phyloP scores from a whole-genome alignment of 2,329 filamentous ascomycete genomes.

The Zymoseptoria brevis region DNA sequence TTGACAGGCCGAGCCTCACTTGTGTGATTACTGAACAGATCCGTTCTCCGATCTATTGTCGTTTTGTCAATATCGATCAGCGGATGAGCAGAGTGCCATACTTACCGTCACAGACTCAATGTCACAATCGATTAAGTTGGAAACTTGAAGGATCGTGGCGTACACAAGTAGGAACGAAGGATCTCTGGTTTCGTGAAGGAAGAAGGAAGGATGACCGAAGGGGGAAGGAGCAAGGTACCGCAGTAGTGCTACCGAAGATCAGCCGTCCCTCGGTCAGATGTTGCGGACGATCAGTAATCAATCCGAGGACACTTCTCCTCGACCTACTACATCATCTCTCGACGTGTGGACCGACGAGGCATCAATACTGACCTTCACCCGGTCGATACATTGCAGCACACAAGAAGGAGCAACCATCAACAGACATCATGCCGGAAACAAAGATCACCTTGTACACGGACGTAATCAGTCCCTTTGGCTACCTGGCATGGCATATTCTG shows the following conservation, averaged over 20 bases:
- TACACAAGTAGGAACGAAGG: neutral
- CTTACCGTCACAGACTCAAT: no score
- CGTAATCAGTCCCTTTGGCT: slow-evolving; percentile 53
- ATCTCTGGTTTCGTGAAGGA: neutral
- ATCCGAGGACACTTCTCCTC: neutral
- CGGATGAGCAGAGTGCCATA: no score
- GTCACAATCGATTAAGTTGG: no score
- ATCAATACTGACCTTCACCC: no score
- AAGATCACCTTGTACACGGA: slow-evolving; percentile 53
- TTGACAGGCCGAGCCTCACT: no score
- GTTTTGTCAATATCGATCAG: neutral
- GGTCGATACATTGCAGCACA: no score
- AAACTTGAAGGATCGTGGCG: no score
- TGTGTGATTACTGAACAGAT: no score
- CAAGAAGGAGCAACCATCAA: neutral
- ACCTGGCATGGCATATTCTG: slow-evolving; percentile 40
- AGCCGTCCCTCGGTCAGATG: neutral
- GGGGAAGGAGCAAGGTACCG: neutral
- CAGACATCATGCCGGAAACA: neutral
- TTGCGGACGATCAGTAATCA: neutral
- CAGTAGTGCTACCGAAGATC: neutral
- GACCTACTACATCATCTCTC: neutral
- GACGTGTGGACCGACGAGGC: neutral
- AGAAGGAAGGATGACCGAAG: neutral
- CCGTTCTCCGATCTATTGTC: no score